Evolutionary conservation across 2,329 filamentous ascomycete genomes (phyloP).

Genomic region (Neonectria coccinea): DNA sequence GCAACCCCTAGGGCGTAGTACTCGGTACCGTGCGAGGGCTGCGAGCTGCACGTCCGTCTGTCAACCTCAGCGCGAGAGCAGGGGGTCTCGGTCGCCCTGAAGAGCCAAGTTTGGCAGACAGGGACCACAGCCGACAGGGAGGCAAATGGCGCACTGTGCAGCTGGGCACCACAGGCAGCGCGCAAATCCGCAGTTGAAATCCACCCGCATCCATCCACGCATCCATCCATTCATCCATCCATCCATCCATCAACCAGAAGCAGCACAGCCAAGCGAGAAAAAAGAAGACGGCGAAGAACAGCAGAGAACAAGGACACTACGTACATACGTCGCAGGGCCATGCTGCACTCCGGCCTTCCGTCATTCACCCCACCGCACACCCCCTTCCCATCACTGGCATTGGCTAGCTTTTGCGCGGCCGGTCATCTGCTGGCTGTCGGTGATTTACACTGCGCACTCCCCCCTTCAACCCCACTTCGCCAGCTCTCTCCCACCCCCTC

Average conservation of each 20-base stretch:
- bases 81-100: constrained; percentile 25
- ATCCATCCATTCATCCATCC: neutral
- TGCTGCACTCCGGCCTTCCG: constrained; percentile 3
- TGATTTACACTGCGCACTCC: constrained; percentile 12
- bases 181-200: neutral
- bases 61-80: neutral
- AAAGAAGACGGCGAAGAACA: constrained; percentile 24
- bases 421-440: constrained; percentile 17
- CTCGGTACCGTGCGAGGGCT: neutral
- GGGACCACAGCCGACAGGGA: neutral
- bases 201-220: constrained; percentile 1
- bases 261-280: neutral
- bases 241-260: neutral
- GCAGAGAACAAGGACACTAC: constrained; percentile 19
- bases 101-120: constrained; percentile 13
- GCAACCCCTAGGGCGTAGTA: neutral
- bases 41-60: neutral
- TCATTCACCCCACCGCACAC: neutral
- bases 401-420: constrained; percentile 7
- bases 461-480: neutral
- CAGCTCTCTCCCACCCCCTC: constrained; percentile 5
- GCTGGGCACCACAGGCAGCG: neutral
- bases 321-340: constrained; percentile 4
- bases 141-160: constrained; percentile 28
- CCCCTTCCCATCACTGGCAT: constrained; percentile 5